Conservation (phyloP, 768 basidiomycete genomes). For the Russula olivacea region DNA sequence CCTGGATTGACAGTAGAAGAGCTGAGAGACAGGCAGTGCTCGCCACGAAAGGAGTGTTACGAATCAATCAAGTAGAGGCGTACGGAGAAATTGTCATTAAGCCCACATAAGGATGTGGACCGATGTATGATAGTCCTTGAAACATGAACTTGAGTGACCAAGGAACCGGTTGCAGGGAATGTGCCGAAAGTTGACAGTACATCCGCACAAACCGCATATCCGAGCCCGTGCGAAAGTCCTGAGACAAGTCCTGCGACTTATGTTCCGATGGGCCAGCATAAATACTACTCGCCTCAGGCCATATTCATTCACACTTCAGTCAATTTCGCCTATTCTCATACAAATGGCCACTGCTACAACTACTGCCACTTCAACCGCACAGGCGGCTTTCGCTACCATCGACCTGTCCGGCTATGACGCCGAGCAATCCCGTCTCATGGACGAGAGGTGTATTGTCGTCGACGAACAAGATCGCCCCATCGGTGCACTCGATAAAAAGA, state of each 20-base stretch:
- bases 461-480: constrained; percentile 81
- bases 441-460: constrained; percentile 89
- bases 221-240: constrained; percentile 17
- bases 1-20: background rate
- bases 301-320: background rate
- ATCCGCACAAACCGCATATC: constrained; percentile 13
- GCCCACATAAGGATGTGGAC: constrained; percentile 31
- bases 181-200: constrained; percentile 15
- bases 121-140: background rate
- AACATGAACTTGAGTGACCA: background rate
- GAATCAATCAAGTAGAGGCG: constrained; percentile 51
- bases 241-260: background rate
- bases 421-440: constrained; percentile 93
- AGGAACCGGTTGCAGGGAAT: background rate
- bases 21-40: constrained; percentile 45
- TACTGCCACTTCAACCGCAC: constrained; percentile 1
- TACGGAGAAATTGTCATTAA: constrained; percentile 49
- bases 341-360: constrained; percentile 39
- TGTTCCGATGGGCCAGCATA: constrained; percentile 3
- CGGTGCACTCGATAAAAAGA: constrained; percentile 92
- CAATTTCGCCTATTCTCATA: constrained; percentile 13
- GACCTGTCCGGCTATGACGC: constrained; percentile 83
- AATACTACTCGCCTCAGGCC: constrained; percentile 11
- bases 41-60: constrained; percentile 65
- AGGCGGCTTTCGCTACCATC: constrained; percentile 50